Base-by-base conservation (phyloP, 495 filamentous ascomycete species). In the Friedmanniomyces simplex region DNA sequence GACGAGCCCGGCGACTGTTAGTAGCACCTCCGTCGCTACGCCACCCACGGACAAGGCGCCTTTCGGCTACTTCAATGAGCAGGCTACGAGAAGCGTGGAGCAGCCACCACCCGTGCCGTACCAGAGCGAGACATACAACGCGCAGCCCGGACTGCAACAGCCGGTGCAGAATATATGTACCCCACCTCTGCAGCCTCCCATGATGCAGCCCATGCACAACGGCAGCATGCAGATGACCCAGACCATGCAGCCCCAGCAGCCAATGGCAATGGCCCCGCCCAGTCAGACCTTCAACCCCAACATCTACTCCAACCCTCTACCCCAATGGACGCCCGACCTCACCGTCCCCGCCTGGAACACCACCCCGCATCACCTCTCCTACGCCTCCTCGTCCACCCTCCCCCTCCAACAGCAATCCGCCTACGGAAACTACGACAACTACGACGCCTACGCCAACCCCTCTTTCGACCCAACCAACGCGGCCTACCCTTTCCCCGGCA, bases 1-100 rank as follows among this genome's bases (percentile, higher is more conserved):
- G 22, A 66, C 63, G 16, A 71, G 69, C 51, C 67, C 70, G 22
- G 66, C 64, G 18, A 68, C 70, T 32, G 61, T 65, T 18, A 63
- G 67, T 45, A 68, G 64, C 34, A 50, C 49, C 21, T 66, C 64
- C 14, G 42, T 69, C 26, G 61, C 52, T 13, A 69, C 68, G 42
- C 66, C 66, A 25, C 57, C 66, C 0, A 63, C n/a, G 30, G 24
- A n/a, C 32, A 10, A 43, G 52, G 60, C 64, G 37, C 64, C 66
- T 14, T 68, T 69, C 47, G 67, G 67, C 20, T 71, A 68, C 57
- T 42, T 71, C 20, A 55, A 63, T 4, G 57, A 57, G 39, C 45
- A 53, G 50, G 14, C 63, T 50, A 47, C 63, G 54, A 51, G 64
- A 61, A 54, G 61, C 46, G 39, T 63, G 14, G 55, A 63, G 52